These are phyloP conservation scores for Cercospora sp. DNA, from an alignment of 2,329 filamentous ascomycete genomes.

Conservation along the genomic window DNA sequence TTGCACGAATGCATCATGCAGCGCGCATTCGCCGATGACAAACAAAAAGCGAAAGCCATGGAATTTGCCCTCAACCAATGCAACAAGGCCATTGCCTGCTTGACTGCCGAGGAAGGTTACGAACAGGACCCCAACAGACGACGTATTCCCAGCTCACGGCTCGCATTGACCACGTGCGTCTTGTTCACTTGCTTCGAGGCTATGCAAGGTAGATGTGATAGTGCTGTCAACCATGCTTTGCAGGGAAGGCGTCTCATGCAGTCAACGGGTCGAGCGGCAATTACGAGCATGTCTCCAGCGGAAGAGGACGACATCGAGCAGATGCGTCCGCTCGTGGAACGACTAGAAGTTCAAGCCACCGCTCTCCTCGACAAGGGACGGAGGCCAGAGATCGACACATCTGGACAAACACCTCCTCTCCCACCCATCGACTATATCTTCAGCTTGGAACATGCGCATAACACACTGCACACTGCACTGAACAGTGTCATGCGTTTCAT, in stretches of 20 bases:
- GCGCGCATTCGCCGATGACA: constrained; percentile 35
- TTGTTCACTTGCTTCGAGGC: constrained; percentile 41
- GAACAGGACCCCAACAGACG: constrained; percentile 22
- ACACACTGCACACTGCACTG: constrained; percentile 36
- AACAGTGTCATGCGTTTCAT: constrained; percentile 41
- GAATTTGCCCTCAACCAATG: constrained; percentile 39
- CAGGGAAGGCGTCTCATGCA: constrained; percentile 36
- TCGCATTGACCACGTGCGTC: constrained; percentile 38
- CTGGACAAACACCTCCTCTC: constrained; percentile 31
- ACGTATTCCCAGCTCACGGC: constrained; percentile 29
- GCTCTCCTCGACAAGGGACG: constrained; percentile 36
- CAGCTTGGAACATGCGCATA: constrained; percentile 39
- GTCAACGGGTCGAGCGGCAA: constrained; percentile 26
- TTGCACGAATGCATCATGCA: constrained; percentile 40
- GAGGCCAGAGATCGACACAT: constrained; percentile 34
- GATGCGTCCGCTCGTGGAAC: constrained; percentile 37
- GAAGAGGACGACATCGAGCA: constrained; percentile 38
- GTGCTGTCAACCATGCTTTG: constrained; percentile 38
- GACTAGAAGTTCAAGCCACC: constrained; percentile 38
- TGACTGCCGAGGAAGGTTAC: constrained; percentile 31
- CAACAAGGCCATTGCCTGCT: constrained; percentile 37
- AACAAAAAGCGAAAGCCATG: constrained; percentile 36
- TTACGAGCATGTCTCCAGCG: constrained; percentile 27
- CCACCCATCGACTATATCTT: constrained; percentile 34
- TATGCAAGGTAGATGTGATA: constrained; percentile 40